A percentile compares a stretch with the other conserved stretches of the same genome.
Evolutionary conservation across 257 asterid genomes (phyloP).

Genomic region (Agastache rugosa): DNA sequence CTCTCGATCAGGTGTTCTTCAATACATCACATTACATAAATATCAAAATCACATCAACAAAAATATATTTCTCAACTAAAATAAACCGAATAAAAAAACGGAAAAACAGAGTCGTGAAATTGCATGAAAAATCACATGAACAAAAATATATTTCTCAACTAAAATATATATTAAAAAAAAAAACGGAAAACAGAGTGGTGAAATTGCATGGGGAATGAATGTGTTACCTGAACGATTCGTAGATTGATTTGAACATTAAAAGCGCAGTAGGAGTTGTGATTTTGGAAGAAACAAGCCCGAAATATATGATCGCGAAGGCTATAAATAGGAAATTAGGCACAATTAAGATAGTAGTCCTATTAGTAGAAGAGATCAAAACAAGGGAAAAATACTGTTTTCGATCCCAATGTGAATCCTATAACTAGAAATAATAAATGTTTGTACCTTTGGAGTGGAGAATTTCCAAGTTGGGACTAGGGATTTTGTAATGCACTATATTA

Average conservation of each 20-base stretch:
- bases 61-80: not conserved
- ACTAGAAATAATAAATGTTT: not conserved
- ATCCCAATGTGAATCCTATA: conserved; percentile 7
- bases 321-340: conserved; percentile 25
- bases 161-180: not conserved
- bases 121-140: not conserved
- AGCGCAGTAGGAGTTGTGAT: not conserved
- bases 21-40: not conserved
- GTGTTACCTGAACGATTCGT: conserved; percentile 30
- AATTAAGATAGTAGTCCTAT: too few relatives aligned
- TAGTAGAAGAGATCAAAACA: not conserved
- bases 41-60: not conserved
- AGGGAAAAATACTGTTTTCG: not conserved
- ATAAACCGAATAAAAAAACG: not conserved
- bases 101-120: too few relatives aligned
- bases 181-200: not conserved
- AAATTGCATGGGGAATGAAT: conserved; percentile 10
- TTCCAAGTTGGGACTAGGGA: conserved; percentile 2
- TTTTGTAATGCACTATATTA: not conserved
- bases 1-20: not conserved
- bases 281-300: conserved; percentile 23
- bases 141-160: not conserved
- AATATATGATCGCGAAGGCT: conserved; percentile 18
- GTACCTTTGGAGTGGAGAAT: not conserved
- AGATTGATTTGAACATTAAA: conserved; percentile 4